Conservation (phyloP, 2,329 filamentous ascomycete genomes). For the Exophiala aquamarina region DNA sequence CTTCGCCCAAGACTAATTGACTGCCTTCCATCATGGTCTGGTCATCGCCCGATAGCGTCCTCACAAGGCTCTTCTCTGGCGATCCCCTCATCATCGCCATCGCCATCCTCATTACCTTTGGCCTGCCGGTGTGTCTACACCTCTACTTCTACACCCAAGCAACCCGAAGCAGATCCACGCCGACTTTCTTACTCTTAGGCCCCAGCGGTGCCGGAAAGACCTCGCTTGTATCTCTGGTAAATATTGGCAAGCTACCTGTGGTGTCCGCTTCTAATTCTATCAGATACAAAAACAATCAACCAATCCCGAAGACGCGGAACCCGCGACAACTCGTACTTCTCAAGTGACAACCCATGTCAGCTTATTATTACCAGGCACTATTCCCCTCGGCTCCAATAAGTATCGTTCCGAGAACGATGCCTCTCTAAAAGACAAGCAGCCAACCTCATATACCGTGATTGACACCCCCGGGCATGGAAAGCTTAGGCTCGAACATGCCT, state of each 20-base stretch:
- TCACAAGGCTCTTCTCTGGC: constrained; percentile 44
- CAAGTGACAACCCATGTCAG: constrained; percentile 59
- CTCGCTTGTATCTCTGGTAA: constrained; percentile 74
- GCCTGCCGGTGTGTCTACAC: constrained; percentile 77
- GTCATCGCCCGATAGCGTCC: constrained; percentile 38
- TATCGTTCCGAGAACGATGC: constrained; percentile 68
- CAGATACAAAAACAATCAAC: constrained; percentile 46
- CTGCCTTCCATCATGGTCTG: constrained; percentile 30
- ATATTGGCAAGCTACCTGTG: constrained; percentile 39
- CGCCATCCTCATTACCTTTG: constrained; percentile 68
- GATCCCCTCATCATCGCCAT: constrained; percentile 56
- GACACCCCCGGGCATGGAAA: constrained; percentile 97
- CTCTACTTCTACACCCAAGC: constrained; percentile 67
- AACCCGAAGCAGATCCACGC: constrained; percentile 63
- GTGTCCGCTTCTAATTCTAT: constrained; percentile 10
- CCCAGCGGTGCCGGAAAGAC: constrained; percentile 87
- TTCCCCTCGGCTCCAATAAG: constrained; percentile 56
- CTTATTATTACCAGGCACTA: constrained; percentile 55
- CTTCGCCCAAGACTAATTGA: no score
- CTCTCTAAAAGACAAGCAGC: constrained; percentile 56
- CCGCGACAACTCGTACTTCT: constrained; percentile 62
- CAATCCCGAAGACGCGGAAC: constrained; percentile 53
- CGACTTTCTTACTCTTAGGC: constrained; percentile 77
- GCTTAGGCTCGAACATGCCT: constrained; percentile 70
- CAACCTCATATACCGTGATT: constrained; percentile 40